Evolutionary conservation across 306 rosid genomes (phyloP).

Genomic region (Quercus robur): DNA sequence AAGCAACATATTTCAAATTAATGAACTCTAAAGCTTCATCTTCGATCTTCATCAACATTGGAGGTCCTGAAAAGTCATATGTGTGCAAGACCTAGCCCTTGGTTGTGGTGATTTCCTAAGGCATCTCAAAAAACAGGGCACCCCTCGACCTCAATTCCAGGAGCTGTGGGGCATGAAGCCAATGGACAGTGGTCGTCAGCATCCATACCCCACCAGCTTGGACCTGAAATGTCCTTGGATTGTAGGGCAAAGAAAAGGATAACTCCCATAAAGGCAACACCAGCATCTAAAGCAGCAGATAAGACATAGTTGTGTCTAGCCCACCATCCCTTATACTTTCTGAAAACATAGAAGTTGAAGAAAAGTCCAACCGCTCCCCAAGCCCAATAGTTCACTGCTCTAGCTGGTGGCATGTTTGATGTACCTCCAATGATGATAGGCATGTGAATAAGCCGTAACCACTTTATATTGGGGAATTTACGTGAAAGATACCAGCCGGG

Average conservation of each 20-base stretch:
- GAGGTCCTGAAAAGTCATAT: too few species aligned
- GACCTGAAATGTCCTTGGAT: conserved; percentile 30
- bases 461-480: conserved; percentile 42
- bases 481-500: conserved; percentile 48
- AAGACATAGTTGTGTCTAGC: conserved; percentile 66
- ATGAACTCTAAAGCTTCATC: not conserved
- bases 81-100: too few species aligned
- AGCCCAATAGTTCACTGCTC: conserved; percentile 39
- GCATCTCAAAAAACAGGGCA: conserved; percentile 43
- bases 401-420: conserved; percentile 30
- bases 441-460: conserved; percentile 54
- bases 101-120: not conserved
- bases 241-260: conserved; percentile 57
- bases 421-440: conserved; percentile 46
- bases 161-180: conserved; percentile 70
- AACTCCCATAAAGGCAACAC: conserved; percentile 56
- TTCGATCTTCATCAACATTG: not conserved
- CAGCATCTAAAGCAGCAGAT: conserved; percentile 73
- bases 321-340: conserved; percentile 58
- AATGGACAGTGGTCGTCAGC: conserved; percentile 50
- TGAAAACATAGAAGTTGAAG: conserved; percentile 56
- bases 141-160: conserved; percentile 41
- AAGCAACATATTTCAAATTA: not conserved
- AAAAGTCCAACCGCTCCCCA: conserved; percentile 67
- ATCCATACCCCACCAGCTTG: conserved; percentile 63